Percentiles rank a stretch among this genome's conserved stretches.
Evolutionary conservation across 495 filamentous ascomycete species (phyloP).

Genomic region (Penicillium riverlandense): DNA sequence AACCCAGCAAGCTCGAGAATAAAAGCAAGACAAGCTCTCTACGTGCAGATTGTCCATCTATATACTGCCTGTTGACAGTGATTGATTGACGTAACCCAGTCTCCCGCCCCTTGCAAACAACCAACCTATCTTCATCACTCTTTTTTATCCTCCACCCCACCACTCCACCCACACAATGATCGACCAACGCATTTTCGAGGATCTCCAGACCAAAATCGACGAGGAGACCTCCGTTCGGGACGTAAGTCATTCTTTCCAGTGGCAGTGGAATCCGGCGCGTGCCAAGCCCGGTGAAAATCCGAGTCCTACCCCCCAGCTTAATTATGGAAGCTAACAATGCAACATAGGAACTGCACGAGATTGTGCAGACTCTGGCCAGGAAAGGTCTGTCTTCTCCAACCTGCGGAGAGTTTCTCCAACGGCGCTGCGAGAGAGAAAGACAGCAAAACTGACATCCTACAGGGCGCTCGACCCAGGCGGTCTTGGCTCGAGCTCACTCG

Average conservation of each 20-base stretch:
- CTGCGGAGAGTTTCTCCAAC: not conserved
- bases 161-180: slow-evolving; percentile 40
- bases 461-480: slow-evolving; percentile 64
- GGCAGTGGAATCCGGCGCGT: slow-evolving; percentile 11
- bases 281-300: slow-evolving; percentile 17
- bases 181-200: slow-evolving; percentile 76
- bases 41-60: too few species aligned
- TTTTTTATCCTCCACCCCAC: not conserved
- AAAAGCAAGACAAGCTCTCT: too few species aligned
- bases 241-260: slow-evolving; percentile 31
- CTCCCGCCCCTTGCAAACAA: slow-evolving; percentile 4
- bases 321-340: slow-evolving; percentile 6
- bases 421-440: too few species aligned
- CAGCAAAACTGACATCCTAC: not conserved
- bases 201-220: slow-evolving; percentile 84
- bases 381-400: slow-evolving; percentile 40
- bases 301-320: not conserved
- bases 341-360: slow-evolving; percentile 64
- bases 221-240: slow-evolving; percentile 76
- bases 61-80: too few species aligned
- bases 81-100: slow-evolving; percentile 15
- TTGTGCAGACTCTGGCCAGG: slow-evolving; percentile 70
- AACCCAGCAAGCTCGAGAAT: too few species aligned
- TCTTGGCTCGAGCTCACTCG: slow-evolving; percentile 83
- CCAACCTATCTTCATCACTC: slow-evolving; percentile 4